Conservation (phyloP, 352 stramenopile species). For the Stramenopiles sp. region DNA sequence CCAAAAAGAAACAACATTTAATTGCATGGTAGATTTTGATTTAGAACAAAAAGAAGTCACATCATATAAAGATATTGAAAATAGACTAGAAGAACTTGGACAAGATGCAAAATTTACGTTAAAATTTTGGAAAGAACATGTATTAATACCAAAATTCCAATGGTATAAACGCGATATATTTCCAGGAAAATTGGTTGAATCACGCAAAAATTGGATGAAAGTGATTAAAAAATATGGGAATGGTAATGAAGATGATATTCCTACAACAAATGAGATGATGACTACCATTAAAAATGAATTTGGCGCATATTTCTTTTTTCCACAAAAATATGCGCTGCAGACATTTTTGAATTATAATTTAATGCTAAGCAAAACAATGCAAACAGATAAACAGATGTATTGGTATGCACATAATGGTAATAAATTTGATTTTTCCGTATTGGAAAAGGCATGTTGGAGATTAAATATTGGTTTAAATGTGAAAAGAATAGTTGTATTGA, state of each 20-base stretch:
- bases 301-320: neutral
- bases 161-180: neutral
- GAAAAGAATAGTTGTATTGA: neutral
- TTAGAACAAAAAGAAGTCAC: neutral
- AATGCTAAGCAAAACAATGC: neutral
- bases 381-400: neutral
- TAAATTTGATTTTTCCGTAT: neutral
- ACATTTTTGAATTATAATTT: neutral
- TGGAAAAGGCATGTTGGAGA: neutral
- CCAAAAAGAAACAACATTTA: neutral
- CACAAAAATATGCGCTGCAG: neutral
- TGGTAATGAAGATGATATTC: neutral
- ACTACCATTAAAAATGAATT: neutral
- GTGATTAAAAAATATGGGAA: neutral
- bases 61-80: neutral
- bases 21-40: neutral
- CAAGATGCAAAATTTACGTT: neutral
- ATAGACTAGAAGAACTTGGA: neutral
- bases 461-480: neutral
- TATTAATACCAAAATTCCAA: neutral
- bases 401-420: neutral
- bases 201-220: neutral
- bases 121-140: neutral
- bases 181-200: neutral
- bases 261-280: neutral